phyloP scores from a whole-genome alignment of 2,329 filamentous ascomycete genomes.

The Penicillium sp. region DNA sequence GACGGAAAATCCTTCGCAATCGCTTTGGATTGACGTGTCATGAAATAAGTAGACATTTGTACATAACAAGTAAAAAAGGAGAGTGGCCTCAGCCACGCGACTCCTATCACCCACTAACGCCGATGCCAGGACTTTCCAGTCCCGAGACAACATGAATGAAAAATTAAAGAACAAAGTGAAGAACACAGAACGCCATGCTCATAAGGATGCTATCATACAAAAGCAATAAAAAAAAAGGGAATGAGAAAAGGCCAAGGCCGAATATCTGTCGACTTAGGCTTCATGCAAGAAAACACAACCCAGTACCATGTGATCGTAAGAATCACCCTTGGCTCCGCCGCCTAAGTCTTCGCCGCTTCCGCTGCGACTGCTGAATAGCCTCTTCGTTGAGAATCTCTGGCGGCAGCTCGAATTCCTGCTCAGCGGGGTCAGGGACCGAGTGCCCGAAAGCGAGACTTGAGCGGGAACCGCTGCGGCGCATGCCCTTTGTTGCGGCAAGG shows the following conservation, averaged over 20 bases:
- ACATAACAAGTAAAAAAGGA: background rate
- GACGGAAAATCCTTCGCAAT: too few species aligned
- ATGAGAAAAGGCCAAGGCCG: too few species aligned
- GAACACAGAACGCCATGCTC: slow-evolving; percentile 10
- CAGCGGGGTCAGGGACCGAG: slow-evolving; percentile 69
- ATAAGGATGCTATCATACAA: slow-evolving; percentile 22
- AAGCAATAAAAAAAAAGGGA: background rate
- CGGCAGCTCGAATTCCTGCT: slow-evolving; percentile 73
- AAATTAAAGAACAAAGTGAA: background rate
- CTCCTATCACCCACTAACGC: background rate
- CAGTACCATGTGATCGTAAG: background rate
- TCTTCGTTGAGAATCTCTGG: slow-evolving; percentile 54
- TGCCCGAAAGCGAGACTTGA: slow-evolving; percentile 71
- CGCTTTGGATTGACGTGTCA: background rate
- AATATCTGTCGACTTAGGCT: too few species aligned
- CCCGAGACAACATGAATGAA: background rate
- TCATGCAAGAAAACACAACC: background rate
- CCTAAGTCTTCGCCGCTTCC: slow-evolving; percentile 39
- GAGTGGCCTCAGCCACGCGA: background rate
- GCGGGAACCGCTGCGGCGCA: slow-evolving; percentile 66
- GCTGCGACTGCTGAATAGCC: slow-evolving; percentile 41
- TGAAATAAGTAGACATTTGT: background rate
- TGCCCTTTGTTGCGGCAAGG: slow-evolving; percentile 50
- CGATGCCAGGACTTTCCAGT: background rate
- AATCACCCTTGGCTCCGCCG: slow-evolving; percentile 28